Conservation (phyloP, 805 yeast genomes). For the Pichia membranifaciens region DNA sequence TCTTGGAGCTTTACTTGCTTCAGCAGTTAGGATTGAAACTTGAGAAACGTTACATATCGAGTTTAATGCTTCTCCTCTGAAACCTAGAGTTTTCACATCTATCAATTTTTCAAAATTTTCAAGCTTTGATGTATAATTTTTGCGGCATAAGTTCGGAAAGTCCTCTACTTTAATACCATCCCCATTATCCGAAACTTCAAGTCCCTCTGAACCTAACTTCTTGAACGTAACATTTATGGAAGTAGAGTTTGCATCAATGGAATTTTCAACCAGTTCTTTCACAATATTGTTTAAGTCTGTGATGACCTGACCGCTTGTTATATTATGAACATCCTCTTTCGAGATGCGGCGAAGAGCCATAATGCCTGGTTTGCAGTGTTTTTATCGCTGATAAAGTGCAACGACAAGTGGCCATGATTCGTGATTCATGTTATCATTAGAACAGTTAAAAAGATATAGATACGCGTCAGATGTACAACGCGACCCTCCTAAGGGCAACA, state of each 20-base stretch:
- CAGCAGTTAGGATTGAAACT: constrained; percentile 46
- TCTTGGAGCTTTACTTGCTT: constrained; percentile 42
- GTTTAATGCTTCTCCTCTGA: constrained; percentile 77
- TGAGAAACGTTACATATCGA: constrained; percentile 56
- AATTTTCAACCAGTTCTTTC: constrained; percentile 83
- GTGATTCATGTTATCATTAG: no score
- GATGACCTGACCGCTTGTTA: constrained; percentile 93
- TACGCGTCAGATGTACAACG: no score
- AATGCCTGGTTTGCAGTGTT: not conserved
- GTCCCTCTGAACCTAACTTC: constrained; percentile 58
- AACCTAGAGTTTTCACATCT: constrained; percentile 55
- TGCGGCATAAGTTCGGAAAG: constrained; percentile 47
- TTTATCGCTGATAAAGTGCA: no score
- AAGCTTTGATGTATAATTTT: constrained; percentile 66
- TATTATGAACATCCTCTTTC: constrained; percentile 54
- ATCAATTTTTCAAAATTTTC: constrained; percentile 47
- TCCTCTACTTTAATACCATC: constrained; percentile 52
- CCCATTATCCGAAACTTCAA: constrained; percentile 69
- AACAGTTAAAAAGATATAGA: no score
- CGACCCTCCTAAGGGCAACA: no score
- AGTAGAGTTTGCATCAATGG: constrained; percentile 72
- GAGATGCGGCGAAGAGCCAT: constrained; percentile 36
- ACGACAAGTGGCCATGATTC: no score
- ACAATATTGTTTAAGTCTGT: constrained; percentile 69
- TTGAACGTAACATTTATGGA: constrained; percentile 62